phyloP scores from a whole-genome alignment of 306 rosid species.

The Malus fusca region DNA sequence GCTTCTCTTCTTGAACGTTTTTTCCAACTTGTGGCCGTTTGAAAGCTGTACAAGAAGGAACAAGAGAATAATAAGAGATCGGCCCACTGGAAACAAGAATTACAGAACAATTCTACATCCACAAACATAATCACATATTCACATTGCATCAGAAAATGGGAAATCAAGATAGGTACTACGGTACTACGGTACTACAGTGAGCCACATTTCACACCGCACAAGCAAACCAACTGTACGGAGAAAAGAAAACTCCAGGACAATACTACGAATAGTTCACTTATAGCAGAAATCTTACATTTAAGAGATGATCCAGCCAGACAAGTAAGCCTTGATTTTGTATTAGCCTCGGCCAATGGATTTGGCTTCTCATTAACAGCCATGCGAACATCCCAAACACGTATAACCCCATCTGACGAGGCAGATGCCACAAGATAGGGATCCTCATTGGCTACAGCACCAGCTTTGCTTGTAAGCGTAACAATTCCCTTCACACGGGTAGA shows the following conservation, averaged over 20 bases:
- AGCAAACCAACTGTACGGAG: neutral
- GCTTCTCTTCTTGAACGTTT: slow-evolving; percentile 11
- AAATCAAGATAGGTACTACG: neutral
- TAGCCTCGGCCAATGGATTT: slow-evolving; percentile 67
- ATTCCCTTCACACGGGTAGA: slow-evolving; percentile 74
- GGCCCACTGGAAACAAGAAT: neutral
- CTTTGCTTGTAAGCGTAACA: slow-evolving; percentile 43
- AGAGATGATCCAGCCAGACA: slow-evolving; percentile 84
- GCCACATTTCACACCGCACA: neutral
- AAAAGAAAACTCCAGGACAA: neutral
- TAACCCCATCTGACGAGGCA: slow-evolving; percentile 82
- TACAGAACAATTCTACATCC: neutral
- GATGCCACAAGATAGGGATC: slow-evolving; percentile 71
- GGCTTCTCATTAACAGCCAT: slow-evolving; percentile 57
- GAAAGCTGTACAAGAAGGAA: slow-evolving; percentile 21
- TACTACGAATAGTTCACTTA: neutral
- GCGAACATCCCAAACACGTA: slow-evolving; percentile 93
- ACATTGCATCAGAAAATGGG: neutral
- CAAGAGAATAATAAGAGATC: slow-evolving; percentile 2
- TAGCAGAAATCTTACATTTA: slow-evolving; percentile 41
- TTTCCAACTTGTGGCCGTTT: slow-evolving; percentile 24
- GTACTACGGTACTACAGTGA: neutral
- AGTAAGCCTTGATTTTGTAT: slow-evolving; percentile 73
- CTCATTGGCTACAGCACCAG: slow-evolving; percentile 37
- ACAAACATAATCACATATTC: neutral